Percentiles rank a stretch among this genome's conserved stretches.
phyloP scores from a whole-genome alignment of 768 basidiomycete species.

The Lactifluus hygrophoroides region DNA sequence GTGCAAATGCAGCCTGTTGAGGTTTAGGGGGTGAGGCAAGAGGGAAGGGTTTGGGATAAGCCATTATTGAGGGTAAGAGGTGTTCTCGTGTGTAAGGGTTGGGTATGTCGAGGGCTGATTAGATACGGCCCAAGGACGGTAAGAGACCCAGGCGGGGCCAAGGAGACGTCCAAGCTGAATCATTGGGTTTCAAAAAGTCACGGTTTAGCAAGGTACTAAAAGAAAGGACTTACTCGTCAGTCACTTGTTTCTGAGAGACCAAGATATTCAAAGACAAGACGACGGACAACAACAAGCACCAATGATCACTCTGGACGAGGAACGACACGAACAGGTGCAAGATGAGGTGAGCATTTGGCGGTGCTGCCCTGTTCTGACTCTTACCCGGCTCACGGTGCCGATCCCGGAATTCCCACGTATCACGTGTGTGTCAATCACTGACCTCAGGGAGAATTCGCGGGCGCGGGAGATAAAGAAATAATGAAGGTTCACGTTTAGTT shows the following conservation, averaged over 20 bases:
- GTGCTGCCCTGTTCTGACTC: too few relatives aligned
- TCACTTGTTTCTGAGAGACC: background rate
- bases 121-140: background rate
- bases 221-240: background rate
- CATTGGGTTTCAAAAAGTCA: background rate
- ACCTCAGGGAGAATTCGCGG: too few relatives aligned
- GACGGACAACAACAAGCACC: too few relatives aligned
- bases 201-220: background rate
- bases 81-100: background rate
- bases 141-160: background rate
- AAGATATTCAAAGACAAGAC: background rate
- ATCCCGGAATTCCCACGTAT: too few relatives aligned
- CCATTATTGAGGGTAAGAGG: constrained; percentile 7
- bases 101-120: background rate
- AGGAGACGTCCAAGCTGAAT: background rate
- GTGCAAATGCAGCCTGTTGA: constrained; percentile 57
- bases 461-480: too few relatives aligned
- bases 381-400: too few relatives aligned
- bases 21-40: constrained; percentile 52
- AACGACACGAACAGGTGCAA: background rate
- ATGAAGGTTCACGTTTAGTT: too few relatives aligned
- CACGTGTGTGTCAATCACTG: too few relatives aligned
- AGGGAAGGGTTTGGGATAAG: constrained; percentile 55
- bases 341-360: background rate
- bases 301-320: background rate